A percentile compares a stretch with the other conserved stretches of the same genome.
Evolutionary conservation across 495 filamentous ascomycete genomes (phyloP).

Genomic region (Glarea lozoyensis): DNA sequence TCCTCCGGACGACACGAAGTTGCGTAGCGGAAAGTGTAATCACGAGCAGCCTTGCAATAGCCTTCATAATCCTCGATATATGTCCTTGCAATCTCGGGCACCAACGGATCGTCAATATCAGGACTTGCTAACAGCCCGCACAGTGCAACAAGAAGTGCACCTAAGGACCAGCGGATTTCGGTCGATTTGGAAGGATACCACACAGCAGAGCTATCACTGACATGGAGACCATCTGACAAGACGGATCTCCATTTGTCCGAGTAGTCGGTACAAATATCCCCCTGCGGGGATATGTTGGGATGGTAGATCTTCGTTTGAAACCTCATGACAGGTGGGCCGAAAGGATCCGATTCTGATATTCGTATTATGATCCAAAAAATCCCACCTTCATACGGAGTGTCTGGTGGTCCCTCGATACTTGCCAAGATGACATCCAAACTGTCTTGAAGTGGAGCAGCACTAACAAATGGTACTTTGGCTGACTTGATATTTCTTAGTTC

Average conservation of each 20-base stretch:
- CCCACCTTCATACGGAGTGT: conserved; percentile 14
- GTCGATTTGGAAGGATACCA: too few relatives aligned
- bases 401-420: conserved; percentile 17
- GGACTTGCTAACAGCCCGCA: neutral
- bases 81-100: neutral
- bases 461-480: neutral
- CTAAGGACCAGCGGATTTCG: neutral
- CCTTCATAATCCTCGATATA: neutral
- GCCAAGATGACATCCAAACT: conserved; percentile 8
- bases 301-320: neutral
- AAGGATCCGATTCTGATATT: neutral
- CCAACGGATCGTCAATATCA: neutral
- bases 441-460: neutral
- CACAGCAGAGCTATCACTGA: neutral
- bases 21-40: neutral
- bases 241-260: neutral
- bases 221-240: neutral
- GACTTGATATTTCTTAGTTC: neutral
- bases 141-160: neutral
- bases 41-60: neutral
- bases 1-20: neutral
- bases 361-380: conserved; percentile 11
- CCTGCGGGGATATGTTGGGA: neutral
- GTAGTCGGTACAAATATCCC: neutral
- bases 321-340: neutral